Percentiles rank a stretch among this genome's conserved stretches.
phyloP scores from a whole-genome alignment of 345 rosid genomes.

The Lumnitzera littorea region DNA sequence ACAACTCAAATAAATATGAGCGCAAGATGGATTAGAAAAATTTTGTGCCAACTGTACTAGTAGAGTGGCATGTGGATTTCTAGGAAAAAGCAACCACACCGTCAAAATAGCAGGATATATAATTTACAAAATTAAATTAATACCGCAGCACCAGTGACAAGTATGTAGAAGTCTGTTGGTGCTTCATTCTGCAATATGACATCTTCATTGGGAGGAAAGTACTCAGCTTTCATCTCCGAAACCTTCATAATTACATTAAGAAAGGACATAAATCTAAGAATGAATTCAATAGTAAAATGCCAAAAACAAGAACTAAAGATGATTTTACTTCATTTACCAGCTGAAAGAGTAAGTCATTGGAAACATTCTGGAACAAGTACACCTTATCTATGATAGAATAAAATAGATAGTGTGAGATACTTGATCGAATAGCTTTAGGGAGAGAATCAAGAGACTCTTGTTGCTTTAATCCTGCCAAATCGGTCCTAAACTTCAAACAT shows the following conservation, averaged over 20 bases:
- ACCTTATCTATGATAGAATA: slow-evolving; percentile 55
- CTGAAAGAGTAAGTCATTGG: slow-evolving; percentile 68
- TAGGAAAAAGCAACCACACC: not conserved
- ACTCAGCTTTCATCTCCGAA: slow-evolving; percentile 68
- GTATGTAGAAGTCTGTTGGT: slow-evolving; percentile 61
- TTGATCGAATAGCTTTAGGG: slow-evolving; percentile 73
- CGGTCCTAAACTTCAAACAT: slow-evolving; percentile 61
- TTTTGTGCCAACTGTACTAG: not conserved
- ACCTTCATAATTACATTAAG: slow-evolving; percentile 24
- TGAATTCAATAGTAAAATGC: not conserved
- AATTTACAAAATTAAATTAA: slow-evolving; percentile 1
- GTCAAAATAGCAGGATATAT: not conserved
- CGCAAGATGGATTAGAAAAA: not conserved
- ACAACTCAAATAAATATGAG: slow-evolving; percentile 1
- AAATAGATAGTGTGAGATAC: slow-evolving; percentile 66
- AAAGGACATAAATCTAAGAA: not conserved
- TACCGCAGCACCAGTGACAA: slow-evolving; percentile 60
- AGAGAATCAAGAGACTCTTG: slow-evolving; percentile 69
- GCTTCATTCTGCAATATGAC: slow-evolving; percentile 66
- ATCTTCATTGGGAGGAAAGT: slow-evolving; percentile 72
- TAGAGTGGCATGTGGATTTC: not conserved
- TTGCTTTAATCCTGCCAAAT: slow-evolving; percentile 72
- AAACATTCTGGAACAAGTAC: slow-evolving; percentile 61
- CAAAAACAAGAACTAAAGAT: too few relatives aligned
- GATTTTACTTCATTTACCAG: slow-evolving; percentile 32